Conservation (phyloP, 805 yeast genomes). For the Candida methanosorbosa region DNA sequence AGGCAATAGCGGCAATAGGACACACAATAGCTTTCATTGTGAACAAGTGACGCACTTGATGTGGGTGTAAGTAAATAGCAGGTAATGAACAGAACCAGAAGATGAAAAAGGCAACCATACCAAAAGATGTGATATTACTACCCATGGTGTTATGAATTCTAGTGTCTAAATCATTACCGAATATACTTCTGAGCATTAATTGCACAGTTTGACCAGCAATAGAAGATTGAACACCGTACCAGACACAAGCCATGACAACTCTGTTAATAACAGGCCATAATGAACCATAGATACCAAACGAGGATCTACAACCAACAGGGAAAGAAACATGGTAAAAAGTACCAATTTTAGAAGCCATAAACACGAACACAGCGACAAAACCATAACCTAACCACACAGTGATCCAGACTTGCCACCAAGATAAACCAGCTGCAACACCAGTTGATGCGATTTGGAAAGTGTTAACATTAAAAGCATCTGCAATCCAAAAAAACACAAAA, state of each 20-base stretch:
- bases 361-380: conserved; percentile 61
- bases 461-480: conserved; percentile 83
- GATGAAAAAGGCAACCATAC: conserved; percentile 67
- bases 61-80: conserved; percentile 74
- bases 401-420: conserved; percentile 91
- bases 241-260: conserved; percentile 67
- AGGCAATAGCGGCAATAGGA: conserved; percentile 78
- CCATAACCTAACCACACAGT: conserved; percentile 82
- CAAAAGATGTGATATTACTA: conserved; percentile 50
- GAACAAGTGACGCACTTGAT: conserved; percentile 73
- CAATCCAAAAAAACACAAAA: conserved; percentile 75
- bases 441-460: conserved; percentile 91
- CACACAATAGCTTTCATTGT: conserved; percentile 71
- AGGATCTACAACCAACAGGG: conserved; percentile 73
- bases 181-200: conserved; percentile 68
- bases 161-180: conserved; percentile 53
- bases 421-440: conserved; percentile 66
- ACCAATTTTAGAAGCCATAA: conserved; percentile 70
- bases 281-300: conserved; percentile 83
- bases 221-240: conserved; percentile 86
- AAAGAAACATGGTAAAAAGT: conserved; percentile 74
- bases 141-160: conserved; percentile 50
- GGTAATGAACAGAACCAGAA: conserved; percentile 80
- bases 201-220: conserved; percentile 79
- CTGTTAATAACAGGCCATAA: conserved; percentile 85